These are phyloP conservation scores for Collybiopsis luxurians DNA, from an alignment of 768 basidiomycete genomes.

Conservation along the genomic window DNA sequence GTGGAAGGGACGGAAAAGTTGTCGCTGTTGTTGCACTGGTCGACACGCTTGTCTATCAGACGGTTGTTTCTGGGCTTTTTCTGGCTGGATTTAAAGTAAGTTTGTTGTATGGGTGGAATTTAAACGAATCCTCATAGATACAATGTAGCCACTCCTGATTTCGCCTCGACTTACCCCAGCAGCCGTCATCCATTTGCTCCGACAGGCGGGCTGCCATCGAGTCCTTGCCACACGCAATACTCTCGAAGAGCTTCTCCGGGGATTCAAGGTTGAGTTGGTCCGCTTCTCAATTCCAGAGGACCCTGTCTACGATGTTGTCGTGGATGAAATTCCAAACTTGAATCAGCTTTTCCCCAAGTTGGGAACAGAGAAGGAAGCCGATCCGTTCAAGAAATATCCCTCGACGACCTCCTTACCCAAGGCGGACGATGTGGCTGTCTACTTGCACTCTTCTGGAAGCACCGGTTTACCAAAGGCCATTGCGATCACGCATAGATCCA, in stretches of 20 bases:
- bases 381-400: slow-evolving; percentile 6
- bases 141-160: slow-evolving; percentile 32
- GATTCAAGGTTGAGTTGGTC: slow-evolving; percentile 12
- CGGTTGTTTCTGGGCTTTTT: slow-evolving; percentile 22
- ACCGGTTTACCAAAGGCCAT: slow-evolving; percentile 29
- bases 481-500: slow-evolving; percentile 13
- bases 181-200: slow-evolving; percentile 30
- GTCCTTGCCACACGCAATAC: slow-evolving; percentile 26
- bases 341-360: slow-evolving; percentile 24
- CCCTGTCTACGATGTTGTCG: slow-evolving; percentile 1
- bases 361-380: slow-evolving; percentile 15
- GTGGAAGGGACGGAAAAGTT: slow-evolving; percentile 18
- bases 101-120: no score
- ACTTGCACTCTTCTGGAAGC: slow-evolving; percentile 31
- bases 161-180: slow-evolving; percentile 32
- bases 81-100: slow-evolving; percentile 26
- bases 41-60: slow-evolving; percentile 26
- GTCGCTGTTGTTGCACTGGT: slow-evolving; percentile 29
- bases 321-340: slow-evolving; percentile 15
- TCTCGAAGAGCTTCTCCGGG: slow-evolving; percentile 18
- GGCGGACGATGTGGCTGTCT: slow-evolving; percentile 14
- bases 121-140: no score
- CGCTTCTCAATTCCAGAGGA: background rate
- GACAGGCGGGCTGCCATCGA: slow-evolving; percentile 25
- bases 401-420: slow-evolving; percentile 2